phyloP scores from a whole-genome alignment of 148 eudicot species.

The Rhododendron ferrugineum region DNA sequence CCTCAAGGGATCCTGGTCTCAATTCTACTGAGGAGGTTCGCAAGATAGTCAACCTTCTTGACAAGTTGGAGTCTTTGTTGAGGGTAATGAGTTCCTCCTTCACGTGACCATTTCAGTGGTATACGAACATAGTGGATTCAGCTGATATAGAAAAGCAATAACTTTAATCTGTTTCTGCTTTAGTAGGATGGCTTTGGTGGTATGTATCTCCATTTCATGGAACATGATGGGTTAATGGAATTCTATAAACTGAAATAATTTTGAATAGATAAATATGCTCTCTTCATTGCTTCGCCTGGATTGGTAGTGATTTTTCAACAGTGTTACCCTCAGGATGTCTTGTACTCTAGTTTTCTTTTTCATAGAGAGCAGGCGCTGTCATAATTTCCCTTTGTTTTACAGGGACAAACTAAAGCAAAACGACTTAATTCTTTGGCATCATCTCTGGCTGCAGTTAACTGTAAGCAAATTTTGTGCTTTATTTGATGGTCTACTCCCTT shows the following conservation, averaged over 20 bases:
- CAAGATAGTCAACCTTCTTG: constrained; percentile 69
- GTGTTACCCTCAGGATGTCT: neutral
- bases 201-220: neutral
- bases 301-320: neutral
- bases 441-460: constrained; percentile 43
- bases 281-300: neutral
- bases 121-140: neutral
- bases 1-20: constrained; percentile 81
- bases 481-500: neutral
- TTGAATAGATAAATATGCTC: neutral
- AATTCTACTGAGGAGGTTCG: constrained; percentile 65
- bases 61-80: constrained; percentile 55
- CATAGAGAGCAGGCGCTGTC: neutral
- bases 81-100: constrained; percentile 38
- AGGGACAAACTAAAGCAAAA: constrained; percentile 68
- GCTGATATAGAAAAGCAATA: neutral
- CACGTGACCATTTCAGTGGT: neutral
- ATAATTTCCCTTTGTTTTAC: constrained; percentile 15
- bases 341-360: neutral
- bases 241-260: neutral
- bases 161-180: neutral
- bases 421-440: constrained; percentile 55
- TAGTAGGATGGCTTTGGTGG: neutral
- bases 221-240: neutral
- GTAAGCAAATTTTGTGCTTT: constrained; percentile 40